These are phyloP conservation scores for Gracilaria vermiculophylla DNA, from an alignment of 23 red algal genomes.

Conservation along the genomic window DNA sequence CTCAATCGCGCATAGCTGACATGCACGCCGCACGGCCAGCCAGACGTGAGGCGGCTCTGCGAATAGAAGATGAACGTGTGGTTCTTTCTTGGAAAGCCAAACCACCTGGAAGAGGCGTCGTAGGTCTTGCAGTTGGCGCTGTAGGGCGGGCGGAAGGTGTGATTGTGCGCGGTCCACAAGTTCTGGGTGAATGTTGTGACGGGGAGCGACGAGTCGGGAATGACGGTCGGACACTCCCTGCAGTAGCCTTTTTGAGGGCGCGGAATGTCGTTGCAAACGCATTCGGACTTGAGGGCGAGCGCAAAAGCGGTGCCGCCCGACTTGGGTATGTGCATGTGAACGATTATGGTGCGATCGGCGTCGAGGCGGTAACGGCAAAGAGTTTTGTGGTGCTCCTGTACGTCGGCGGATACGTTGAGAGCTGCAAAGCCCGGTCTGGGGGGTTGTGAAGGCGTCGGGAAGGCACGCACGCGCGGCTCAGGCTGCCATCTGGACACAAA, in stretches of 20 bases:
- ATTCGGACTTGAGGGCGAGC: conserved; percentile 46
- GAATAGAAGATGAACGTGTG: conserved; percentile 39
- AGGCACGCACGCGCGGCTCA: not conserved
- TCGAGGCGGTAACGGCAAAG: conserved; percentile 27
- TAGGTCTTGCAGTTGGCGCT: conserved; percentile 32
- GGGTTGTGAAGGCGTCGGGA: not conserved
- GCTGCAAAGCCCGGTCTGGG: not conserved
- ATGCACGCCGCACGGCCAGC: conserved; percentile 59
- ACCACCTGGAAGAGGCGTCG: conserved; percentile 38
- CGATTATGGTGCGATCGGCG: conserved; percentile 23
- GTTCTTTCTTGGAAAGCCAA: conserved; percentile 33
- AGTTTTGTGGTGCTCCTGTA: not conserved
- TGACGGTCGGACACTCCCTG: conserved; percentile 31
- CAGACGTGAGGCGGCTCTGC: conserved; percentile 36
- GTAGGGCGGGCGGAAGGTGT: conserved; percentile 25
- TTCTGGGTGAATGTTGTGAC: conserved; percentile 16
- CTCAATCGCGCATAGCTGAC: conserved; percentile 37
- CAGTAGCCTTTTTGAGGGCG: conserved; percentile 52
- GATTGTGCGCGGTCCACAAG: conserved; percentile 24
- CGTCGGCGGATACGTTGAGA: conserved; percentile 7
- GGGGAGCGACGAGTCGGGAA: conserved; percentile 13
- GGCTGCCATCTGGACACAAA: not conserved
- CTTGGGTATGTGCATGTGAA: conserved; percentile 62
- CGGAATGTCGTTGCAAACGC: conserved; percentile 32
- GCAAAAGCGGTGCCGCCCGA: conserved; percentile 50